Percentiles rank a stretch among this genome's conserved stretches.
Conservation (phyloP, 192 early-diverging fungal species). For the Jimgerdemannia flammicorona region DNA sequence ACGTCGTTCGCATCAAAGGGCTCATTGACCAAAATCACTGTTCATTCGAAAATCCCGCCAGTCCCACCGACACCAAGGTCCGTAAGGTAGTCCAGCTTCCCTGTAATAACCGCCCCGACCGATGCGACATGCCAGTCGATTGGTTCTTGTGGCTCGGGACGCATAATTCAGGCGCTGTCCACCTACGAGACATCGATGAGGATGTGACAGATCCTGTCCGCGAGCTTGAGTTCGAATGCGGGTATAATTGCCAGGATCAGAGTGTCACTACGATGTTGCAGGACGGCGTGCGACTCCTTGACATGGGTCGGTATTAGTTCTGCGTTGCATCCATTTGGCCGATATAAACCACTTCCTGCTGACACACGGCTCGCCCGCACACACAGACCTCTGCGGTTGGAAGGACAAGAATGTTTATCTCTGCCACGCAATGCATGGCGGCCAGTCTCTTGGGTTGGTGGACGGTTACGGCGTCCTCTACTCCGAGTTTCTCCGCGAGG, state of each 20-base stretch:
- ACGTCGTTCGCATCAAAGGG: no score
- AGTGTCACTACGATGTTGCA: slow-evolving; percentile 8
- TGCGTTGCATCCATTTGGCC: neutral
- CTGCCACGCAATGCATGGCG: neutral
- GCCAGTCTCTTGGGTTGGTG: neutral
- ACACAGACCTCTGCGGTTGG: neutral
- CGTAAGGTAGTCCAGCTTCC: neutral
- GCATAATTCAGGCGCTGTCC: neutral
- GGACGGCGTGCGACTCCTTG: slow-evolving; percentile 1
- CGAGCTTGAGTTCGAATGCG: neutral
- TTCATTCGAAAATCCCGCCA: no score
- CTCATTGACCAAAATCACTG: no score
- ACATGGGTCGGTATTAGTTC: neutral
- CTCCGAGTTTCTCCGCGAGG: neutral
- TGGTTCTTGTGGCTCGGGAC: neutral
- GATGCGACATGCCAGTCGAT: neutral
- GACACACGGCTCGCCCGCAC: neutral
- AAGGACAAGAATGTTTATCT: neutral
- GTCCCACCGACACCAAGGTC: no score
- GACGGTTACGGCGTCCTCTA: neutral
- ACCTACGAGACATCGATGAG: neutral
- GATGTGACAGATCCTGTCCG: neutral
- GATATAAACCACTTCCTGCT: neutral
- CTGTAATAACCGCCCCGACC: neutral
- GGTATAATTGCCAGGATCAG: neutral